A percentile compares a stretch with the other conserved stretches of the same genome.
Conservation (phyloP, 164 flowering plant genomes). For the Kingdonia uniflora region DNA sequence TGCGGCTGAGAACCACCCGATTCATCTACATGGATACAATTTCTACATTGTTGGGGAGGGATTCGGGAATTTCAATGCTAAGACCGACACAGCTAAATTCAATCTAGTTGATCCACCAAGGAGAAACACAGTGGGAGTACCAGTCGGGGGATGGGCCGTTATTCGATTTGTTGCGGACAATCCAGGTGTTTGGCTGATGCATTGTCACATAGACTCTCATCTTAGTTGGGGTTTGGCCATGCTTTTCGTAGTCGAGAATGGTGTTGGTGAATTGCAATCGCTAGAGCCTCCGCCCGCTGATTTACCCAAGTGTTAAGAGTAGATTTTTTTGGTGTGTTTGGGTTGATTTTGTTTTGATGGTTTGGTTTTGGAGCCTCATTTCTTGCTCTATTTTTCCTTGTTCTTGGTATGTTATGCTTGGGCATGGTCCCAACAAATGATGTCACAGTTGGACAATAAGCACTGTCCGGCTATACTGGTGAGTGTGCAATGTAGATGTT, state of each 20-base stretch:
- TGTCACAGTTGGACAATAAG: too few species aligned
- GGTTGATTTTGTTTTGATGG: background rate
- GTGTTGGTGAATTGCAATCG: constrained; percentile 36
- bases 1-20: constrained; percentile 71
- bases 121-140: constrained; percentile 69
- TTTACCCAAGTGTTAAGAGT: constrained; percentile 16
- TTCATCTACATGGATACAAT: constrained; percentile 82
- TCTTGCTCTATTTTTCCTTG: background rate
- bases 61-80: constrained; percentile 61
- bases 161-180: constrained; percentile 74
- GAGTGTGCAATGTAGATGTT: too few species aligned
- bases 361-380: background rate
- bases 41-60: constrained; percentile 67
- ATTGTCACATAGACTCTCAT: constrained; percentile 79
- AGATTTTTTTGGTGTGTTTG: background rate
- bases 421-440: too few species aligned
- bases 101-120: constrained; percentile 70
- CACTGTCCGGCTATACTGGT: too few species aligned
- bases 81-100: constrained; percentile 51
- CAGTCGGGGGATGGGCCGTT: constrained; percentile 77
- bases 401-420: background rate
- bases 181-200: constrained; percentile 92
- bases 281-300: constrained; percentile 59
- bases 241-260: constrained; percentile 72
- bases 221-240: constrained; percentile 72